These are phyloP conservation scores for Rubroboletus satanas DNA, from an alignment of 768 basidiomycete species.

Conservation along the genomic window DNA sequence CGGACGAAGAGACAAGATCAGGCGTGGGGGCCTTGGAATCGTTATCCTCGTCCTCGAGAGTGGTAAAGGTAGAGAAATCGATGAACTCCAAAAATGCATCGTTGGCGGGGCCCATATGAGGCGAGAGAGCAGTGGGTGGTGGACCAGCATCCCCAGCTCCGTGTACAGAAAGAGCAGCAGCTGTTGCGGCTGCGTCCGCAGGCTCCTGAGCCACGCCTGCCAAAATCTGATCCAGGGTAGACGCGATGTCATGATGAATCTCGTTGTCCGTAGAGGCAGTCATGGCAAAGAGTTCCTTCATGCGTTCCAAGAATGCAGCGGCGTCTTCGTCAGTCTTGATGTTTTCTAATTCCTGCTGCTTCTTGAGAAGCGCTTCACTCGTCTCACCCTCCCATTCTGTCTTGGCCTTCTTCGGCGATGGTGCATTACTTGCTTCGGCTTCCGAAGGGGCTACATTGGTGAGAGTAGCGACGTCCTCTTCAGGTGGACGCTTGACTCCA, in stretches of 20 bases:
- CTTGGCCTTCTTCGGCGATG: slow-evolving; percentile 69
- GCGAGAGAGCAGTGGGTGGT: slow-evolving; percentile 34
- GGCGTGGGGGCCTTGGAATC: slow-evolving; percentile 70
- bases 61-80: slow-evolving; percentile 62
- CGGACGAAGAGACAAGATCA: slow-evolving; percentile 65
- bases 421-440: slow-evolving; percentile 41
- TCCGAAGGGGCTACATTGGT: slow-evolving; percentile 32
- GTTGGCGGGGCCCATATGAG: slow-evolving; percentile 34
- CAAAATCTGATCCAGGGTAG: slow-evolving; percentile 60
- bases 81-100: slow-evolving; percentile 49
- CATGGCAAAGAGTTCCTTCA: slow-evolving; percentile 61
- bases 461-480: slow-evolving; percentile 31
- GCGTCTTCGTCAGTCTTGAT: slow-evolving; percentile 70
- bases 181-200: slow-evolving; percentile 30
- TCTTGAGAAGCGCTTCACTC: slow-evolving; percentile 46
- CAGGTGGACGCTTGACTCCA: slow-evolving; percentile 34
- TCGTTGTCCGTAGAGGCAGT: slow-evolving; percentile 39
- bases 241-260: slow-evolving; percentile 45
- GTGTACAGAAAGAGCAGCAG: slow-evolving; percentile 25
- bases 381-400: slow-evolving; percentile 66
- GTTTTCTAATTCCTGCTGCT: slow-evolving; percentile 36
- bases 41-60: slow-evolving; percentile 54
- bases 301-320: slow-evolving; percentile 54
- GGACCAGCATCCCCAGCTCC: slow-evolving; percentile 28
- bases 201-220: slow-evolving; percentile 51